Base-by-base conservation (phyloP, 169 alveolate genomes). In the Plasmodium reichenowi region DNA sequence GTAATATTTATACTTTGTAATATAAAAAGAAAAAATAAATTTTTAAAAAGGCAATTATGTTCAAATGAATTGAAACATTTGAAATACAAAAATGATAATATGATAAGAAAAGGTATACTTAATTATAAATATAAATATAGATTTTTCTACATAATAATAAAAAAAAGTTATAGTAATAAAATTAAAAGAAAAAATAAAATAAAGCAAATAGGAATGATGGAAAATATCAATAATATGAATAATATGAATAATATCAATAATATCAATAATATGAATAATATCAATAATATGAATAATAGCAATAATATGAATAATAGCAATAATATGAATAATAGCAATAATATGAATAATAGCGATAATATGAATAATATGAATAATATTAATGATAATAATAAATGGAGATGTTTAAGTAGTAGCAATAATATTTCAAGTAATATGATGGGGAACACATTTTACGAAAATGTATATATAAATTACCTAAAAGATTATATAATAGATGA, bases 401-500 rank as follows among this genome's bases (percentile, higher is more conserved):
- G 62, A n/a, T n/a, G 20, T n/a, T 15, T 13, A 0, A 54, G 62
- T 54, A 54, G 62, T 54, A 17, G 62, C 12, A 54, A 3, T n/a
- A 20, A 17, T 5, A 54, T 13, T 15, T 10, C 10, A n/a, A 3
- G 62, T 54, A 54, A 17, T 54, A 54, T 13, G 8, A 17, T 15
- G 3, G 62, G 20, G 15, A 54, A 54, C 8, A n/a, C 20, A 54
- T 54, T 20, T 58, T 20, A 48, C 17, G 91, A 83, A 32, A 58
- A 56, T 13, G 72, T n/a, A 13, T 83, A 83, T 17, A n/a, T 83
- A 5, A 56, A 24, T 24, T 83, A 83, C 56, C 17, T 83, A 62
- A 68, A 83, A 17, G 43, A 67, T 56, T 83, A 83, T 58, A 32
- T 83, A 2, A 52, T 68, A 6, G 72, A 68, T 17, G 91, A 43